These are phyloP conservation scores for Pseudopyrenochaeta lycopersici DNA, from an alignment of 2,329 filamentous ascomycete genomes.

Conservation along the genomic window DNA sequence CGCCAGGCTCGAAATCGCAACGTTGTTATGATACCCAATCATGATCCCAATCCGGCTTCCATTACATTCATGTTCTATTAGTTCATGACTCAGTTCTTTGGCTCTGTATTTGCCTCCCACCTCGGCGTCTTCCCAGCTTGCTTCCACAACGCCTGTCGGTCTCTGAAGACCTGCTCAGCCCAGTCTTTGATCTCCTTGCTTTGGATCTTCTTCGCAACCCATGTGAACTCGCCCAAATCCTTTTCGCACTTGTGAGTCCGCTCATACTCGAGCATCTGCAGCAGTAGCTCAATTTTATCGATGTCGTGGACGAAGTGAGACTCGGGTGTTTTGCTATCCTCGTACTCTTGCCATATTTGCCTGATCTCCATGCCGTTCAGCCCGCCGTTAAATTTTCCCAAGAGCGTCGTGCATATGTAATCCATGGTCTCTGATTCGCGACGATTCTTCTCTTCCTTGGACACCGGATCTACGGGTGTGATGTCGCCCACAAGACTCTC, in stretches of 20 bases:
- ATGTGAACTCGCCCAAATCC: constrained; percentile 87
- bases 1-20: background rate
- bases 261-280: constrained; percentile 98
- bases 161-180: constrained; percentile 78
- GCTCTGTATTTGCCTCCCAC: constrained; percentile 38
- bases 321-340: constrained; percentile 84
- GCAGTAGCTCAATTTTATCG: constrained; percentile 93
- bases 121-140: constrained; percentile 43
- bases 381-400: constrained; percentile 80
- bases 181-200: constrained; percentile 82
- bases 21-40: no score
- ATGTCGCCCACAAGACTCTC: constrained; percentile 96
- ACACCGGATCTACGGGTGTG: constrained; percentile 86
- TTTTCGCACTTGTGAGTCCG: constrained; percentile 69
- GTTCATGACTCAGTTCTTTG: constrained; percentile 15
- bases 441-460: constrained; percentile 87
- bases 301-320: constrained; percentile 93
- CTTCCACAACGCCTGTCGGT: constrained; percentile 79
- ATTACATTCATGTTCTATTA: background rate
- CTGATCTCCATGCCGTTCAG: constrained; percentile 74
- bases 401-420: constrained; percentile 77
- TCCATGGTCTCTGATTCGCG: constrained; percentile 92
- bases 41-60: background rate
- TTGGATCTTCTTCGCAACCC: constrained; percentile 76
- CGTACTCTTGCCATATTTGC: constrained; percentile 93